Evolutionary conservation across 495 filamentous ascomycete genomes (phyloP), one percentile per base, ranked within the genome.

Genomic region (Jackrogersella minutella): DNA sequence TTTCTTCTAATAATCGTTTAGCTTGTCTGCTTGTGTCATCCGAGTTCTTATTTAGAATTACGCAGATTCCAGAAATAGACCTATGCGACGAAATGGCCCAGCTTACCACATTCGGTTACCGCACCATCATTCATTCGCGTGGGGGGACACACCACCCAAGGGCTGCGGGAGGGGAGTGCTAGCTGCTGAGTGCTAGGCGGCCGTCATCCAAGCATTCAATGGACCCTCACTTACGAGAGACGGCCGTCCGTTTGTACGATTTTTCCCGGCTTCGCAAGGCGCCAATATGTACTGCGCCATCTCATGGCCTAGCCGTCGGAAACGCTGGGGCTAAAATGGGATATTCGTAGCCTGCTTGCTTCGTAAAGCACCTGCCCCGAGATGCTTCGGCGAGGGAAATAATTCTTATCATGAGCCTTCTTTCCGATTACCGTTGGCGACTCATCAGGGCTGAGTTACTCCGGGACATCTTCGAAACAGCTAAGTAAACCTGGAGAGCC

Each of bases 31-130:
- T 7, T 30, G 26, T 30, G 7, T 7, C 26, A 64, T 62, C 34
- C 28, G 58, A 55, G 39, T 64, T 26, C 59, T 58, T 53, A 56
- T 39, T 67, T 53, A 21, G 36, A 11, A 55, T 17, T 41, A 51
- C 50, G 30, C 49, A 36, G 54, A 39, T 57, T 60, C 66, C 66
- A 64, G 55, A 64, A 69, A 69, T 69, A 64, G 66, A 60, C 37
- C 16, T 58, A 30, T 58, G 52, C 57, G 30, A 62, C 65, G 13
- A 55, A 55, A 22, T 41, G 11, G n/a, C 39, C n/a, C 53, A 59
- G 37, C 60, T 64, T 64, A 28, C 66, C 55, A 11, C 46, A 61
- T 64, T 57, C 24, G 56, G 54, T 44, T 57, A 60, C 66, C 60
- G 55, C 22, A 26, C 50, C 50, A 44, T 26, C 31, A 37, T 57